Evolutionary conservation across 2,329 filamentous ascomycete genomes (phyloP).

Genomic region (Cladosporium sp.): DNA sequence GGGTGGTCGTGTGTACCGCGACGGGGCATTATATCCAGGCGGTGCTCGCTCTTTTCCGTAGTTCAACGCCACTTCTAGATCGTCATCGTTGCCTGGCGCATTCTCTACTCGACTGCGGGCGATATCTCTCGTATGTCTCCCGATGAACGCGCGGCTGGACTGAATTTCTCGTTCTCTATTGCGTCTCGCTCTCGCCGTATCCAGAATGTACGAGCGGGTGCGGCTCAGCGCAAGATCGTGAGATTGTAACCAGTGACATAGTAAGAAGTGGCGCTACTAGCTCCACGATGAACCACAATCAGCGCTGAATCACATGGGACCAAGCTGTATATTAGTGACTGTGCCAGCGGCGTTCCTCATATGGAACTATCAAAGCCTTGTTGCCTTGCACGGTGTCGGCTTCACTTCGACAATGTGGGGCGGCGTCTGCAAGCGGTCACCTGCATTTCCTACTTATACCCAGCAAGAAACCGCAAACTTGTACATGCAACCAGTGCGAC

Average conservation of each 20-base stretch:
- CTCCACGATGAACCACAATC: too few species aligned
- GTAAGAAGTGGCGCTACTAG: too few species aligned
- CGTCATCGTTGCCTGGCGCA: background rate
- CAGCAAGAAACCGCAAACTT: background rate
- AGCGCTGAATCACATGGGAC: too few species aligned
- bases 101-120: background rate
- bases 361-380: background rate
- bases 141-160: background rate
- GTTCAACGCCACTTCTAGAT: background rate
- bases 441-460: background rate
- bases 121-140: background rate
- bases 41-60: background rate
- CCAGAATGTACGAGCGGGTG: too few species aligned
- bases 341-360: background rate
- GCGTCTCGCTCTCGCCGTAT: too few species aligned
- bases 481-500: background rate
- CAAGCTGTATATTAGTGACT: too few species aligned
- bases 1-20: background rate
- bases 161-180: background rate
- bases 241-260: too few species aligned
- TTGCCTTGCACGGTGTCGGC: background rate
- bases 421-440: background rate
- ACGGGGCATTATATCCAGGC: background rate
- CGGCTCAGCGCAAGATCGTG: too few species aligned
- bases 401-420: background rate